Percentiles rank a stretch among this genome's conserved stretches.
These are phyloP conservation scores for Mycena vulgaris DNA, from an alignment of 768 basidiomycete species.

Conservation along the genomic window DNA sequence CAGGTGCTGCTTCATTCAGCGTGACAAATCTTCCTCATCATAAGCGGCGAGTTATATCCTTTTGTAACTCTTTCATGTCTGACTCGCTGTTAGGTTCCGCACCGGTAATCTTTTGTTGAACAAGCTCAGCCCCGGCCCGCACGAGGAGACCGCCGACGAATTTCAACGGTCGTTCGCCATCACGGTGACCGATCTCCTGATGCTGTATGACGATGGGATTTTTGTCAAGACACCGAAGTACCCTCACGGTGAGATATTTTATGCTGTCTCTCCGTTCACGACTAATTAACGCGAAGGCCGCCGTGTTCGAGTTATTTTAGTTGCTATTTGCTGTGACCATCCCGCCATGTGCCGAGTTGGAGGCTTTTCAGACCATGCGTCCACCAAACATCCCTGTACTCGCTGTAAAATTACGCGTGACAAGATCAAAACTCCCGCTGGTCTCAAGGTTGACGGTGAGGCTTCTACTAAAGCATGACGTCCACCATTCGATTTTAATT, in stretches of 20 bases:
- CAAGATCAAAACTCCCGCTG: background rate
- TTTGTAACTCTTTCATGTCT: background rate
- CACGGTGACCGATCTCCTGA: background rate
- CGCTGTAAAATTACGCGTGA: background rate
- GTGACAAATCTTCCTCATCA: slow-evolving; percentile 9
- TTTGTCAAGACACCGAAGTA: slow-evolving; percentile 11
- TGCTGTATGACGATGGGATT: slow-evolving; percentile 14
- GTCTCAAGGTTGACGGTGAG: slow-evolving; percentile 6
- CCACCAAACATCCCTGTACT: background rate
- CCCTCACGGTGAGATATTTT: slow-evolving; percentile 1
- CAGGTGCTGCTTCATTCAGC: slow-evolving; percentile 5
- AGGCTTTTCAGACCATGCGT: slow-evolving; percentile 1
- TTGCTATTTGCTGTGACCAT: slow-evolving; percentile 8
- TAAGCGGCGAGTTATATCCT: background rate
- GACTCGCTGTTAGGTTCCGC: background rate
- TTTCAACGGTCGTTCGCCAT: background rate
- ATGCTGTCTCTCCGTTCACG: background rate
- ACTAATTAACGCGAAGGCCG: background rate
- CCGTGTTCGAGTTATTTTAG: background rate
- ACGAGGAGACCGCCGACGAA: slow-evolving; percentile 5
- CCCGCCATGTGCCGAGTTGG: slow-evolving; percentile 12
- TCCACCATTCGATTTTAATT: background rate
- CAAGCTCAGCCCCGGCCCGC: background rate
- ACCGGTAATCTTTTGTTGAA: slow-evolving; percentile 7
- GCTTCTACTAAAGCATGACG: background rate